Evolutionary conservation across 1,139 yeast species (phyloP).

Genomic region (Wickerhamomyces sp.): DNA sequence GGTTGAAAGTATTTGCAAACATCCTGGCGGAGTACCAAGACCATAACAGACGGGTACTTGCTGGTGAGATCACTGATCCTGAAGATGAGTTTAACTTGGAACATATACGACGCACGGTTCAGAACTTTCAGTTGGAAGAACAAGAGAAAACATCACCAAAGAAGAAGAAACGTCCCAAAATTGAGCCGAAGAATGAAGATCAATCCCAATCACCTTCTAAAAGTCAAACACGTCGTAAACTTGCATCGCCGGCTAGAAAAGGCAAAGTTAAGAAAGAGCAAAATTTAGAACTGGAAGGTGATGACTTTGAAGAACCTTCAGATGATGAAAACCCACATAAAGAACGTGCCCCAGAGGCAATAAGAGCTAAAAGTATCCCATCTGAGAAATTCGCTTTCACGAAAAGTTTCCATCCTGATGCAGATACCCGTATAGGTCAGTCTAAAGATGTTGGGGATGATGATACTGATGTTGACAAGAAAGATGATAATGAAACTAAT

Average conservation of each 20-base stretch:
- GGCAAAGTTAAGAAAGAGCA: constrained; percentile 3
- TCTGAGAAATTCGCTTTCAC: not conserved
- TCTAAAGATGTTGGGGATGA: constrained; percentile 1
- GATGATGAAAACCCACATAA: constrained; percentile 1
- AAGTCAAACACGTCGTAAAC: not conserved
- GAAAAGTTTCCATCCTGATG: constrained; percentile 1
- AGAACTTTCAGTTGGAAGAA: constrained; percentile 5
- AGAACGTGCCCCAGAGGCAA: not conserved
- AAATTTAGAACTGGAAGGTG: not conserved
- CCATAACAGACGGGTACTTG: constrained; percentile 14
- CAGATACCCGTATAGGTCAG: not conserved
- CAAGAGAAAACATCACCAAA: constrained; percentile 1
- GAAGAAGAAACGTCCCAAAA: not conserved
- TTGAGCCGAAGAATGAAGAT: not conserved
- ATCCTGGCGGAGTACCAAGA: constrained; percentile 25
- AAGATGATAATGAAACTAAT: constrained; percentile 7
- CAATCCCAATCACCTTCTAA: constrained; percentile 2
- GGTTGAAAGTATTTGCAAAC: constrained; percentile 19
- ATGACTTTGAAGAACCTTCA: not conserved
- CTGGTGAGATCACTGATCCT: constrained; percentile 15
- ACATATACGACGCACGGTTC: constrained; percentile 7
- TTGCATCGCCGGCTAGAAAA: constrained; percentile 2
- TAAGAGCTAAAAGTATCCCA: not conserved
- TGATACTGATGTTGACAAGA: not conserved
- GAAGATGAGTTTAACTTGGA: constrained; percentile 19